Base-by-base conservation (phyloP, 2,329 filamentous ascomycete species). In the Aspergillus eucalypticola region DNA sequence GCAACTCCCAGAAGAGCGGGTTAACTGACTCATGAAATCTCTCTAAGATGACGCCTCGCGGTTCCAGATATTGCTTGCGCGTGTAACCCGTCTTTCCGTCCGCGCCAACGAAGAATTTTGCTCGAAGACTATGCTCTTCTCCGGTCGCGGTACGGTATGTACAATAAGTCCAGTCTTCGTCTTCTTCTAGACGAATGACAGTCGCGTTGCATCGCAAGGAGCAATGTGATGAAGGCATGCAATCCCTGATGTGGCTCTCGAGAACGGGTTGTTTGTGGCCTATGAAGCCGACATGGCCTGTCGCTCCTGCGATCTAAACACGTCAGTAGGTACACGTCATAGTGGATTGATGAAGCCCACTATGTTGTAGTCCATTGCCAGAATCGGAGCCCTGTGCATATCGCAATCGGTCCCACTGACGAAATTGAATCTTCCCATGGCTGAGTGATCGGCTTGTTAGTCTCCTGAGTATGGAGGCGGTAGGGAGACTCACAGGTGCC, bases 51-150 rank as follows among this genome's bases (percentile, higher is more conserved):
- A 81, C 72, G 0, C 77, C 78, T 8, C 72, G 71, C 1, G 72
- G 71, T 59, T 83, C 80, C 3, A 83, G 71, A 60, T 80, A 83
- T 11, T 73, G 65, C 60, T 83, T 83, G 13, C 80, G 69, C 8
- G 77, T 76, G 38, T 79, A 73, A 0, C 81, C 81, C 5, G 71
- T 78, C 65, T 83, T 83, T 0, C 81, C 81, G 67, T 83, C 81
- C 0, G 80, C 79, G 0, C 76, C 81, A 8, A 81, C 69, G 1
- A 82, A 67, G 60, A 72, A 78, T 2, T 56, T 65, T 4, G 66
- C 64, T 17, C 66, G 61, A 6, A 76, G 54, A 6, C 46, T 46
- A 2, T 48, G 60, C 10, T 53, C 38, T 21, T 61, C 52, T 4
- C 69, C 69, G 21, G 59, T 8, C 3, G 59, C n/a, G 57, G 70